Base-by-base conservation (phyloP, 768 basidiomycete species). In the Rhizopogon sp. region DNA sequence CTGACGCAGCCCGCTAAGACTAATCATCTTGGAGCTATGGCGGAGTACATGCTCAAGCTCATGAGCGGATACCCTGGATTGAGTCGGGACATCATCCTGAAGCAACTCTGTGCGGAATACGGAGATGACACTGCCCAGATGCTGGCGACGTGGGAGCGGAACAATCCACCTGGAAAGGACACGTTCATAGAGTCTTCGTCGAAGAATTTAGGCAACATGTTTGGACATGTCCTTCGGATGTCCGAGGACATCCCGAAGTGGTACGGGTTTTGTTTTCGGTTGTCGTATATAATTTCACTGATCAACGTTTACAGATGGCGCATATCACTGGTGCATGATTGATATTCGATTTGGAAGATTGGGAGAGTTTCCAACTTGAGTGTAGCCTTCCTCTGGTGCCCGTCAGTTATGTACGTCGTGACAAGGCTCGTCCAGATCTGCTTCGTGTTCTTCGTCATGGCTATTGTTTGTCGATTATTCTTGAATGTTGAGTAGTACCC, bases 21-120 rank as follows among this genome's bases (percentile, higher is more conserved):
- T 50, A 28, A 11, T 8, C 55, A 57, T 20, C 7, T 58, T 17
- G 40, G 49, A 42, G 35, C 55, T 6, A 16, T 64, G 14, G 52
- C 47, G 10, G 59, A 64, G 42, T 60, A 62, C 52, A n/a, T 64
- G 29, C 50, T 64, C 29, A 57, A 62, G 52, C 41, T 31, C 16
- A 62, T 62, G 63, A 47, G 43, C 13, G 28, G 50, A 14, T 42
- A 52, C 25, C 63, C 61, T 20, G 59, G 63, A 5, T 54, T 62
- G 54, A 64, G 61, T 52, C 47, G 53, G 31, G 51, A 55, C 10
- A 31, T 31, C 29, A 31, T 31, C 44, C 10, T 45, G 8, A 31
- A 17, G n/a, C 44, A 31, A 10, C 44, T 45, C 16, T 45, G 44
- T 3, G 29, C 44, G 10, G 29, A 45, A 31, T 6, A 45, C n/a